Percentiles rank a stretch among this genome's conserved stretches.
phyloP scores from a whole-genome alignment of 1,284 basidiomycete genomes.

The Bjerkandera adusta region DNA sequence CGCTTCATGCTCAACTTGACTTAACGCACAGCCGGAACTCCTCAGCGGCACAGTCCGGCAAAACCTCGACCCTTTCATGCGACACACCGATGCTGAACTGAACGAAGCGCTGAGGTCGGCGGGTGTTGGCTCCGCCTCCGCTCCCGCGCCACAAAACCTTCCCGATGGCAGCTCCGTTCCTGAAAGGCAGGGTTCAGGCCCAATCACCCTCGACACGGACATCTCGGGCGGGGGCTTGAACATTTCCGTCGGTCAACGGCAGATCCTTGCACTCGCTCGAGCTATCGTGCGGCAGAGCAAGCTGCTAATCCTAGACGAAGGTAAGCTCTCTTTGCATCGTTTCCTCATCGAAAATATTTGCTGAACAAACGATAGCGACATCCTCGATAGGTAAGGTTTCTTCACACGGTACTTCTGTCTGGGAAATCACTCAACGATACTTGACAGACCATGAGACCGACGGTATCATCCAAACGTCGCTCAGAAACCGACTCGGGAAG shows the following conservation, averaged over 20 bases:
- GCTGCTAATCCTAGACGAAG: constrained; percentile 62
- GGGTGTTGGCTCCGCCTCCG: constrained; percentile 52
- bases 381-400: constrained; percentile 34
- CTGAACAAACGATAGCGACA: constrained; percentile 32
- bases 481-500: constrained; percentile 46
- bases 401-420: constrained; percentile 38
- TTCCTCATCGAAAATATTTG: background rate
- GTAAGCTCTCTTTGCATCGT: constrained; percentile 23
- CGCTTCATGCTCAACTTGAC: background rate
- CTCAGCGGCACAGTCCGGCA: constrained; percentile 56
- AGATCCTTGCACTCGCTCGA: constrained; percentile 59
- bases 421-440: background rate
- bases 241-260: constrained; percentile 53
- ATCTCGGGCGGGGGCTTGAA: constrained; percentile 64
- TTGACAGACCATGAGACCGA: constrained; percentile 55
- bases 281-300: constrained; percentile 62
- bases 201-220: constrained; percentile 49
- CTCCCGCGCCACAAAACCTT: too few species aligned
- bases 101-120: constrained; percentile 51
- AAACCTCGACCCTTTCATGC: constrained; percentile 72
- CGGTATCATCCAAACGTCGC: constrained; percentile 52
- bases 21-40: constrained; percentile 53
- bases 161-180: too few species aligned
- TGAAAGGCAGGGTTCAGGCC: constrained; percentile 45
- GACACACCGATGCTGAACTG: constrained; percentile 66